phyloP scores from a whole-genome alignment of 805 yeast species.

The Candida parachauliodes region DNA sequence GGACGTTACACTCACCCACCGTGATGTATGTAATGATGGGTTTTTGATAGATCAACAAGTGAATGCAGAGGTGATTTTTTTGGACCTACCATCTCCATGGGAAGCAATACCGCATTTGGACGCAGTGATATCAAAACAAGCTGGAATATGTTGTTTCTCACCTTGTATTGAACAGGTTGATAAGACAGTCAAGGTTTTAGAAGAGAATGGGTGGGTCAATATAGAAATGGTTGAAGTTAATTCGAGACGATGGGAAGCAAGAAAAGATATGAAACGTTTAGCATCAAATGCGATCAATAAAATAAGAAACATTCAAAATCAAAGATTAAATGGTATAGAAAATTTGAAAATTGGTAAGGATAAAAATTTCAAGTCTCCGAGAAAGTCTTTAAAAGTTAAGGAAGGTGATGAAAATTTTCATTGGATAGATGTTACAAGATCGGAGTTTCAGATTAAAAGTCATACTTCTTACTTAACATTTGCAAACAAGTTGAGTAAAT shows the following conservation, averaged over 20 bases:
- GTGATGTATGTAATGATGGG: constrained; percentile 91
- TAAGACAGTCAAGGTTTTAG: constrained; percentile 73
- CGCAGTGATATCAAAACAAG: constrained; percentile 54
- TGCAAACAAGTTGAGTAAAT: constrained; percentile 46
- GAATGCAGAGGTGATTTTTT: constrained; percentile 72
- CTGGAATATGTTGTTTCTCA: constrained; percentile 87
- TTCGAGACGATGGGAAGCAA: constrained; percentile 82
- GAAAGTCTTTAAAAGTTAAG: constrained; percentile 75
- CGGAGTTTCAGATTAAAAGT: constrained; percentile 82
- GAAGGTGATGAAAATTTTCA: constrained; percentile 81
- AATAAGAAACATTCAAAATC: constrained; percentile 70
- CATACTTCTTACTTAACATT: constrained; percentile 94
- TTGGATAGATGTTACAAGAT: constrained; percentile 83
- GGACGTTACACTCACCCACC: constrained; percentile 70
- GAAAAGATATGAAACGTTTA: constrained; percentile 80
- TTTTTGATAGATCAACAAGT: constrained; percentile 52
- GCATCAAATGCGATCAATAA: constrained; percentile 75
- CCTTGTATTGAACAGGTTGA: constrained; percentile 98
- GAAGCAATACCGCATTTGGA: constrained; percentile 78
- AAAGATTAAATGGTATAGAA: constrained; percentile 63
- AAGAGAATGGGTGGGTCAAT: constrained; percentile 73
- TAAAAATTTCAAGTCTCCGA: constrained; percentile 51
- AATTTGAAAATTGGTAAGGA: constrained; percentile 40
- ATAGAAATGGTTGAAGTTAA: constrained; percentile 92
- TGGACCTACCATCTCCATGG: constrained; percentile 98